Base-by-base conservation (phyloP, 2,329 filamentous ascomycete genomes). In the Gliomastix tumulicola region DNA sequence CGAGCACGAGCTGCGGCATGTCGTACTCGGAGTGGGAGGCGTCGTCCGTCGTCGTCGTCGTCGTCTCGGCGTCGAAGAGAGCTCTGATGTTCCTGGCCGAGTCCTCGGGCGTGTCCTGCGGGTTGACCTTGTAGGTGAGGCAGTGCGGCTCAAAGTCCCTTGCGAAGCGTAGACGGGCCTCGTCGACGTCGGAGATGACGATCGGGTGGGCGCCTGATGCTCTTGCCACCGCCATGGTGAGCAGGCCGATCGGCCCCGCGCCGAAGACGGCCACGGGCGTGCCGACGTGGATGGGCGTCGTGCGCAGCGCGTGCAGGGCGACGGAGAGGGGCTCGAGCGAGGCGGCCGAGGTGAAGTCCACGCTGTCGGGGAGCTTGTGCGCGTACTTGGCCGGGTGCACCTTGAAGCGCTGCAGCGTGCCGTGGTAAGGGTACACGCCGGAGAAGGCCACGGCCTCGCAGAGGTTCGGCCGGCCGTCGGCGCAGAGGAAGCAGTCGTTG, bases 251-350 rank as follows among this genome's bases (percentile, higher is more conserved):
- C 2, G 78, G 77, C 0, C 78, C 78, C 10, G 78, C 78, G 18
- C 79, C 78, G 43, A 73, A 81, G 31, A 82, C 60, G 2, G 79
- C 59, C 2, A 66, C 67, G 6, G 69, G 68, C 2, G 66, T 65
- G 17, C 79, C 78, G 7, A 82, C 62, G 4, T 60, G 62, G n/a
- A 82, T 56, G 4, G 66, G 62, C 2, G 70, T 69, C 1, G 63
- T 63, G 21, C 67, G 61, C 39, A 82, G 66, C n/a, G 70, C 79
- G 41, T 79, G 73, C 46, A 82, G 63, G 4, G 76, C 75, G 7
- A 83, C 79, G 15, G 71, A 75, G 6, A 82, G 62, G 3, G 79
- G 79, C 45, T 82, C 79, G 17, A 84, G 69, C 3, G 83, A 66
- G 11, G 79, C 78, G 7, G 71, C 78, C 46, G 81, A 69, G 13